phyloP scores from a whole-genome alignment of 768 basidiomycete genomes.

The Ramaria rubella region DNA sequence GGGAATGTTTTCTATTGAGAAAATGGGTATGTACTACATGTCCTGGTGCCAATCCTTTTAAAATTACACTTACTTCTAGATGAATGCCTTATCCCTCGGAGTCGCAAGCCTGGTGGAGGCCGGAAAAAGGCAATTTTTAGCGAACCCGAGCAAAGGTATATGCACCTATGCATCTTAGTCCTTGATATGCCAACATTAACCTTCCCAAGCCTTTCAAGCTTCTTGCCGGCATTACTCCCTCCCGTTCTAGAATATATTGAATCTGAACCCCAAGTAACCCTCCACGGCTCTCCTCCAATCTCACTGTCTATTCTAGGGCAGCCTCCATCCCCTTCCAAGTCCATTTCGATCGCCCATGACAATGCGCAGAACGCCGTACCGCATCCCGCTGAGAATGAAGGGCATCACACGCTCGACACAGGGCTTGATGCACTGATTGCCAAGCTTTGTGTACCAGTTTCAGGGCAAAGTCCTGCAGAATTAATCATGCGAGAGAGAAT shows the following conservation, averaged over 20 bases:
- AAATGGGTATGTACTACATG: conserved; percentile 42
- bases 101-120: conserved; percentile 39
- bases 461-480: conserved; percentile 24
- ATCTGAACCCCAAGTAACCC: conserved; percentile 12
- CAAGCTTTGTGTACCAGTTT: conserved; percentile 25
- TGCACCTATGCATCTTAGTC: background rate
- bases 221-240: conserved; percentile 30
- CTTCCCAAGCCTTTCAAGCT: conserved; percentile 31
- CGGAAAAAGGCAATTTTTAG: conserved; percentile 1
- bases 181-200: background rate
- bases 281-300: conserved; percentile 19
- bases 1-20: conserved; percentile 35
- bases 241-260: background rate
- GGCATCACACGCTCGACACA: conserved; percentile 18
- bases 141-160: conserved; percentile 9
- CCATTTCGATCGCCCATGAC: conserved; percentile 2
- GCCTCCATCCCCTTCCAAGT: conserved; percentile 18
- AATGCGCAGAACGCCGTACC: conserved; percentile 2
- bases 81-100: conserved; percentile 47
- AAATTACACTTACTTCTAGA: conserved; percentile 29
- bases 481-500: conserved; percentile 50
- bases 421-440: background rate
- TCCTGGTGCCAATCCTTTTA: background rate
- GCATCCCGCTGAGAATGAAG: conserved; percentile 19
- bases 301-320: conserved; percentile 30